Evolutionary conservation across 495 filamentous ascomycete species (phyloP).

Genomic region (Hypoxylon subgilvum): DNA sequence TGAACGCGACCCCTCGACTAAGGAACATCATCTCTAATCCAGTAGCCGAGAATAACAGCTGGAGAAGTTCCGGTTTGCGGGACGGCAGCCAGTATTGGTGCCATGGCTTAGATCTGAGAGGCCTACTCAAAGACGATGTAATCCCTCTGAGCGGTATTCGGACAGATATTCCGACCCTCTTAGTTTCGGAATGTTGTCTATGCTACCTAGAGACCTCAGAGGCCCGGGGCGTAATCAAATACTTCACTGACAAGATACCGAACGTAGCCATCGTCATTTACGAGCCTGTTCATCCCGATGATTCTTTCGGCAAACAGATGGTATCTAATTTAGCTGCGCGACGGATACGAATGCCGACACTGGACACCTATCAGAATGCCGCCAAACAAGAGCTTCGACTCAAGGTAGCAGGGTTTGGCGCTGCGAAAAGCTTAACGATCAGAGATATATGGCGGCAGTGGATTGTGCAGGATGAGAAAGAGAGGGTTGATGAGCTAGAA

Average conservation of each 20-base stretch:
- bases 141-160: slow-evolving; percentile 42
- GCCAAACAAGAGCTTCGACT: slow-evolving; percentile 71
- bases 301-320: slow-evolving; percentile 90
- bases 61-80: slow-evolving; percentile 36
- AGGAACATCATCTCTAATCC: slow-evolving; percentile 39
- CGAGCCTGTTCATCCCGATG: slow-evolving; percentile 82
- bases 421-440: slow-evolving; percentile 65
- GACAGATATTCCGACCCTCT: slow-evolving; percentile 70
- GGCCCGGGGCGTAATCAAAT: slow-evolving; percentile 67
- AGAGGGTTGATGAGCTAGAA: slow-evolving; percentile 77
- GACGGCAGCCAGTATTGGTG: slow-evolving; percentile 64
- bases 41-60: slow-evolving; percentile 29
- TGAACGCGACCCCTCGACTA: slow-evolving; percentile 40
- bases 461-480: slow-evolving; percentile 75
- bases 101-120: slow-evolving; percentile 82
- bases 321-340: slow-evolving; percentile 85
- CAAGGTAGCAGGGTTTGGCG: slow-evolving; percentile 65
- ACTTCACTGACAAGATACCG: slow-evolving; percentile 65
- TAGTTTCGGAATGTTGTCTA: slow-evolving; percentile 93
- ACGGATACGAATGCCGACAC: slow-evolving; percentile 81
- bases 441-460: slow-evolving; percentile 77
- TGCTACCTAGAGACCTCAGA: slow-evolving; percentile 75
- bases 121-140: slow-evolving; percentile 49
- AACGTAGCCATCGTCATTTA: slow-evolving; percentile 76
- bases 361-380: slow-evolving; percentile 71